Base-by-base conservation (phyloP, 371 early-diverging fungal genomes). In the Mucor mucedo region DNA sequence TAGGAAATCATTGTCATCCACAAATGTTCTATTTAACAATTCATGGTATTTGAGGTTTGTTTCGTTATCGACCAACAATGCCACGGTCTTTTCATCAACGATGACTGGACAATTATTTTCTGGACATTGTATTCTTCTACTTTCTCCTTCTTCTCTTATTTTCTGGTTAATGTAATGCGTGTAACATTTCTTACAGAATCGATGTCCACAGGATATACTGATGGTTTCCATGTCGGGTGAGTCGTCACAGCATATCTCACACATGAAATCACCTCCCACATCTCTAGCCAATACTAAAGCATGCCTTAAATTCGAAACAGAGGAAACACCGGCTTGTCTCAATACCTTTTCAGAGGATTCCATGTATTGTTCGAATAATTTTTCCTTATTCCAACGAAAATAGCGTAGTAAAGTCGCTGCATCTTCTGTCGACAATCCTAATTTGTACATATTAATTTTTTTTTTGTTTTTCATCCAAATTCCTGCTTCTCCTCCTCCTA, bases 321-420 rank as follows among this genome's bases (percentile, higher is more conserved):
- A 70, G 16, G 87, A 71, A 8, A 98, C 87, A 5, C 98, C 97
- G 2, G 94, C 93, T 27, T 79, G 69, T 47, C 67, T 66, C 41
- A 91, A 65, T 16, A 91, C 91, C 21, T 84, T 80, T 13, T 88
- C 90, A 0, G 92, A 83, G 39, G 83, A 74, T 48, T 94, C 93
- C 89, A 95, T 91, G 72, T 93, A 95, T 42, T 84, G 78, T 71
- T 98, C 98, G 52, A 97, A 84, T 27, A 97, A 78, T 56, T 85
- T 78, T 69, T 98, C 98, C 76, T 94, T 94, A 77, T 95, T 95
- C 97, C 97, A 97, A 64, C 86, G 82, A 76, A 89, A 95, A 71
- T 85, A 77, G 48, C 93, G 87, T 47, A 95, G 80, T 60, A 95
- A 73, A 13, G 90, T 88, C 29, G 85, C 81, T 7, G 88, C 80